Conservation (phyloP, 495 filamentous ascomycete species). For the Parathielavia hyrcaniae region DNA sequence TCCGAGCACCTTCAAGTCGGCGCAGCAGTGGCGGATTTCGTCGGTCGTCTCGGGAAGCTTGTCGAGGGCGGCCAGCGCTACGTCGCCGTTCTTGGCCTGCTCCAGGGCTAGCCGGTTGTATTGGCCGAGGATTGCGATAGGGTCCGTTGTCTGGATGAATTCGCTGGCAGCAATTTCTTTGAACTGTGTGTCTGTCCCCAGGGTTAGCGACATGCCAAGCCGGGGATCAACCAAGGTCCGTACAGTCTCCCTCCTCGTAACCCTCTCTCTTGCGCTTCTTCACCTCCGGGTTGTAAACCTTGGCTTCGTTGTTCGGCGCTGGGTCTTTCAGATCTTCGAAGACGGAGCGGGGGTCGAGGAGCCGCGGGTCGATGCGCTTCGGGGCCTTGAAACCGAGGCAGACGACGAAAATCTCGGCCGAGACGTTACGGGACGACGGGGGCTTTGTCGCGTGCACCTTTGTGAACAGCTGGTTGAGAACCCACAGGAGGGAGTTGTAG, state of each 20-base stretch:
- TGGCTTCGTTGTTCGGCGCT: slow-evolving; percentile 92
- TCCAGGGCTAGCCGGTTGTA: slow-evolving; percentile 79
- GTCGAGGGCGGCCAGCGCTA: slow-evolving; percentile 78
- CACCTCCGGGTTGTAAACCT: slow-evolving; percentile 92
- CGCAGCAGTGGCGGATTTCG: slow-evolving; percentile 79
- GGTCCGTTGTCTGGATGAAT: slow-evolving; percentile 91
- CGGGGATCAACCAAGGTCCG: neutral
- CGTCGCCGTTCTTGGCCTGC: slow-evolving; percentile 68
- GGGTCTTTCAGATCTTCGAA: slow-evolving; percentile 90
- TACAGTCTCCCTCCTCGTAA: slow-evolving; percentile 89
- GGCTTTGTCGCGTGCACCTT: slow-evolving; percentile 97
- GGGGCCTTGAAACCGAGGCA: slow-evolving; percentile 86
- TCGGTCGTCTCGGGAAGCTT: slow-evolving; percentile 88
- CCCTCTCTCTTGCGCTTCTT: slow-evolving; percentile 96
- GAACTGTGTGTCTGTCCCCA: slow-evolving; percentile 60
- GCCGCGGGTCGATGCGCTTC: slow-evolving; percentile 83
- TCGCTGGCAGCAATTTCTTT: slow-evolving; percentile 82
- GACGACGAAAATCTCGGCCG: slow-evolving; percentile 96
- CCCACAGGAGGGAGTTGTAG: slow-evolving; percentile 93
- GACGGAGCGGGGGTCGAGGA: slow-evolving; percentile 83
- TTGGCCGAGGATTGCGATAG: slow-evolving; percentile 88
- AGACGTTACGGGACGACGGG: slow-evolving; percentile 89
- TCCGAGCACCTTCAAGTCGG: slow-evolving; percentile 83
- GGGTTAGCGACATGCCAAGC: slow-evolving; percentile 4
- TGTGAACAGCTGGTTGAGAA: slow-evolving; percentile 91